A percentile compares a stretch with the other conserved stretches of the same genome.
phyloP scores from a whole-genome alignment of 169 alveolate genomes.

The Plasmodium coatneyi region DNA sequence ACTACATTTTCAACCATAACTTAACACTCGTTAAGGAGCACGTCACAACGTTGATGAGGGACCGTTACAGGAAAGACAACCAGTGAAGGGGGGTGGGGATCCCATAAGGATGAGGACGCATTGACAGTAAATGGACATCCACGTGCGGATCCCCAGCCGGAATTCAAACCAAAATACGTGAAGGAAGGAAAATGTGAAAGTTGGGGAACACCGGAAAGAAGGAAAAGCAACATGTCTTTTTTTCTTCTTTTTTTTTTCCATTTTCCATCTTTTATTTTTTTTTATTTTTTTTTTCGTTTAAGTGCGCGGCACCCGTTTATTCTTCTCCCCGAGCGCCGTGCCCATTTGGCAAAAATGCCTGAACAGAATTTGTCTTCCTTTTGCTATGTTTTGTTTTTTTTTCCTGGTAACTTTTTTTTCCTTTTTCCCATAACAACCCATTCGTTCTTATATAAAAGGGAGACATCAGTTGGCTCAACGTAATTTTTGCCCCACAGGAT shows the following conservation, averaged over 20 bases:
- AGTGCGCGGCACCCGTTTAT: background rate
- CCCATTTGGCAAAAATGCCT: background rate
- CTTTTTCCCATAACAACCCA: background rate
- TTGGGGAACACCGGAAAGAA: background rate
- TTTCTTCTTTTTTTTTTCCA: background rate
- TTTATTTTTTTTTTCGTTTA: background rate
- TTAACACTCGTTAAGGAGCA: constrained; percentile 53
- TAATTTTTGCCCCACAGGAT: background rate
- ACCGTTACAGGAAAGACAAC: constrained; percentile 65
- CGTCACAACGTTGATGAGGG: constrained; percentile 73
- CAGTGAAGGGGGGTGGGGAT: background rate
- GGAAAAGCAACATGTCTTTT: background rate
- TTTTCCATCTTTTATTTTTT: background rate
- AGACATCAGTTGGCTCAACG: background rate
- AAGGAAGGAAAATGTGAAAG: background rate
- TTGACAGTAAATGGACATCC: background rate
- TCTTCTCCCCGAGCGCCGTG: background rate
- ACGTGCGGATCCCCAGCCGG: background rate
- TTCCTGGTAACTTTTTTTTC: background rate
- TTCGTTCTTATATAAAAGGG: background rate
- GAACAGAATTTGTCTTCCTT: background rate
- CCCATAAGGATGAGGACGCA: background rate
- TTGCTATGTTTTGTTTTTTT: background rate
- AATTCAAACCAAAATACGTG: background rate
- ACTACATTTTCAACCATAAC: constrained; percentile 54